Evolutionary conservation across 2,329 filamentous ascomycete species (phyloP), one percentile per base, ranked within the genome.

Genomic region (Penicillium sp.): DNA sequence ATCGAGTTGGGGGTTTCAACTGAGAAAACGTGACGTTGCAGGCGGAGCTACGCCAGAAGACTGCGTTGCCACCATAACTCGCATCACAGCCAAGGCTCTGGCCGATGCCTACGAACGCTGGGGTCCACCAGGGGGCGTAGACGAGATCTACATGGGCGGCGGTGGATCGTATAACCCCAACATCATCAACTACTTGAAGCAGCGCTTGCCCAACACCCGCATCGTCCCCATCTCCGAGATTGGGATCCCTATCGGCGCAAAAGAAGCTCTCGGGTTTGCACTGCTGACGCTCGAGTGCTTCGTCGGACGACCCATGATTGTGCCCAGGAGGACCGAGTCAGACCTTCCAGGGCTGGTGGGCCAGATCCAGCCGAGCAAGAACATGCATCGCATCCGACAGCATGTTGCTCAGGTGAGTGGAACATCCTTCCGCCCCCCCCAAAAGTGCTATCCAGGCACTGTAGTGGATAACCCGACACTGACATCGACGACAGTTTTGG

Each of bases 131-230:
- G 67, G 69, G 58, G 60, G 71, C 39, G 67, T 81, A 48, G 74
- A 71, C 20, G 80, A 84, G 67, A 72, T 84, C 44, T 83, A 79
- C 69, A 77, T 83, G 73, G 82, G 80, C 63, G 81, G 81, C n/a
- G 79, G 79, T n/a, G 79, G 80, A 30, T 80, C 80, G 2, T 74
- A 75, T 55, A 83, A 84, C 61, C 76, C 78, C 3, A 81, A 81
- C 57, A 83, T 83, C 57, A 72, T 71, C 14, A 61, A 74, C 20
- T 80, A 75, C 63, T 74, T 84, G 9, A 38, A 50, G 41, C 16
- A 44, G 40, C 47, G 41, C 40, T 78, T 74, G 56, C 79, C 74
- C 14, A 66, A 70, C 36, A 74, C 74, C 20, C 73, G 69, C 48
- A 77, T 83, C 44, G 69, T 72, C 48, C 44, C 42, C 24, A 44